Base-by-base conservation (phyloP, 495 filamentous ascomycete species). In the Tetracladium setigerum region DNA sequence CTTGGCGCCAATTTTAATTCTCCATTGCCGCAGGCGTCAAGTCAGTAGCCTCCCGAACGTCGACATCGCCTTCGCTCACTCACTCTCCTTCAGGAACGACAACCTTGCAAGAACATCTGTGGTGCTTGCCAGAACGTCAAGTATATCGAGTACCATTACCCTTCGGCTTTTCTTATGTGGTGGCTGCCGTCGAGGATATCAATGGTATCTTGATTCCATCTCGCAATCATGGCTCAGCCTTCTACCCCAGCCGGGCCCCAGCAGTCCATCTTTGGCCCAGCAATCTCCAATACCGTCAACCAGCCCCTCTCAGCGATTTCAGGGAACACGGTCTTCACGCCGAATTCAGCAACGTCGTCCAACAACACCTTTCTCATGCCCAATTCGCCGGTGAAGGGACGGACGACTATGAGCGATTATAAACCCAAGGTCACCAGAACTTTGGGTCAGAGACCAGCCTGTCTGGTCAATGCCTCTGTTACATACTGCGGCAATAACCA, bases 391-490 rank as follows among this genome's bases (percentile, higher is more conserved):
- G 70, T 81, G 50, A 81, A 77, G 65, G 76, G 74, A 40, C 73
- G 78, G 41, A 13, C 48, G 9, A 49, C 18, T 36, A 44, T 38
- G 35, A 85, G 89, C 54, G 74, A 76, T 52, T 91, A 94, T 64
- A 82, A 80, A 33, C 90, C 90, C 9, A 83, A 78, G 58, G 81
- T 95, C 14, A 86, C 81, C 18, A 83, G 83, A 56, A 85, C 84
- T 5, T 73, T 87, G 41, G 92, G 92, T 34, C 87, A 92, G 64
- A 73, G 89, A 43, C 90, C 95, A 8, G 89, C 94, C 41, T 96
- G 92, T 59, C 76, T 98, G 34, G 91, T 97, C 44, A 97, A 96
- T 72, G 92, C 92, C 45, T 96, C 94, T 12, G 89, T 97, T 43
- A 97, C 92, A 14, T 95, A 95, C 65, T 95, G 90, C 59, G 87